These are phyloP conservation scores for Monosporascus sp. DNA, from an alignment of 2,329 filamentous ascomycete species.

Conservation along the genomic window DNA sequence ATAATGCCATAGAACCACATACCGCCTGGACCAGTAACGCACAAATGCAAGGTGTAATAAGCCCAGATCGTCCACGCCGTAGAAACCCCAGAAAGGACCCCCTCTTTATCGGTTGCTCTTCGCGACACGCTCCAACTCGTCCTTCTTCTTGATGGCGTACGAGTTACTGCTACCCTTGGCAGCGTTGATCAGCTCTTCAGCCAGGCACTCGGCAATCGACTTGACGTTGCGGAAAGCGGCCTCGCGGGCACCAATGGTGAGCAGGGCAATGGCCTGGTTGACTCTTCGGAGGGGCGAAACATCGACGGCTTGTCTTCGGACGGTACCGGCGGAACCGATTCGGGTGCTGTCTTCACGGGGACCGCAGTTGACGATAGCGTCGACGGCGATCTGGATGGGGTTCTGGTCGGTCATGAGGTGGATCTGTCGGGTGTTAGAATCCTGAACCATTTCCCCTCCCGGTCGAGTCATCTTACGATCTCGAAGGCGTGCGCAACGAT, in stretches of 20 bases:
- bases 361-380: conserved; percentile 99
- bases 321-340: conserved; percentile 99
- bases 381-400: conserved; percentile 98
- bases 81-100: conserved; percentile 31
- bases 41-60: conserved; percentile 38
- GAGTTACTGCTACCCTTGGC: conserved; percentile 99
- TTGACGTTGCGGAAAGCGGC: conserved; percentile 99
- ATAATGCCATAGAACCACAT: conserved; percentile 36
- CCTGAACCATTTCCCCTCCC: conserved; percentile 2
- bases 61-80: conserved; percentile 36
- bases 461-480: conserved; percentile 68
- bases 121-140: conserved; percentile 99
- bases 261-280: conserved; percentile 99
- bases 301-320: conserved; percentile 99
- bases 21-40: conserved; percentile 38
- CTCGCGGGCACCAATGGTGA: conserved; percentile 98
- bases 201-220: conserved; percentile 98
- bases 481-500: conserved; percentile 99
- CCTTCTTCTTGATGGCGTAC: conserved; percentile 99
- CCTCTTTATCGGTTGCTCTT: conserved; percentile 98
- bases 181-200: conserved; percentile 99
- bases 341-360: conserved; percentile 99
- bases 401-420: conserved; percentile 99
- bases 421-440: conserved; percentile 56
- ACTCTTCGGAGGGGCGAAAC: conserved; percentile 98